phyloP scores from a whole-genome alignment of 2,329 filamentous ascomycete genomes.

The Beauveria asiatica region DNA sequence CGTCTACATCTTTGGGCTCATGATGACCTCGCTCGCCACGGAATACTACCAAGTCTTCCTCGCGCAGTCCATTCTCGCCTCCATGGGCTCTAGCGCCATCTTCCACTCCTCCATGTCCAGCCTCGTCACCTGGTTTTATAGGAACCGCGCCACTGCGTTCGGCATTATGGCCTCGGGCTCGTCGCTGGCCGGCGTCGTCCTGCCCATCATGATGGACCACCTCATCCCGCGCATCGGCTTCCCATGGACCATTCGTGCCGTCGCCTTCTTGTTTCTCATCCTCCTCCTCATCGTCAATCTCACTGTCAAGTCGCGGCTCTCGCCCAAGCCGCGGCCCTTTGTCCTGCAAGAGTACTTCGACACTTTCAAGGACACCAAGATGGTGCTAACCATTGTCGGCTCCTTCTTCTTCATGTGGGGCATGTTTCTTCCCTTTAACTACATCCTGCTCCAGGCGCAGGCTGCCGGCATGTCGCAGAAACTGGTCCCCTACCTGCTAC shows the following conservation, averaged over 20 bases:
- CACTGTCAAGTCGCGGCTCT: conserved; percentile 33
- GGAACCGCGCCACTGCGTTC: conserved; percentile 41
- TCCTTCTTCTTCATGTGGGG: conserved; percentile 49
- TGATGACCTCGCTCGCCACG: conserved; percentile 50
- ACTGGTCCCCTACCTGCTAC: conserved; percentile 38
- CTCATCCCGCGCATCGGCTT: conserved; percentile 40
- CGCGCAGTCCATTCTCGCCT: conserved; percentile 31
- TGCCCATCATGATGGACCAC: conserved; percentile 52
- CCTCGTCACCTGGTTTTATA: conserved; percentile 43
- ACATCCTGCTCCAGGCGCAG: conserved; percentile 40
- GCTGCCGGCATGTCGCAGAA: conserved; percentile 32
- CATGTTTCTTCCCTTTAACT: conserved; percentile 47
- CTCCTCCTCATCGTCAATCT: conserved; percentile 27
- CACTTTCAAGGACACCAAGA: conserved; percentile 37
- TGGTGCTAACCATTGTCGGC: conserved; percentile 33
- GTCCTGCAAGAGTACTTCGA: conserved; percentile 36
- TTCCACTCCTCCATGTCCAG: conserved; percentile 35
- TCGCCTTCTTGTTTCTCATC: conserved; percentile 37
- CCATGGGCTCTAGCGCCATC: conserved; percentile 34
- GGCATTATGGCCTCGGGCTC: conserved; percentile 46
- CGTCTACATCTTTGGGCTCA: conserved; percentile 53
- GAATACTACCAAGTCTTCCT: conserved; percentile 39
- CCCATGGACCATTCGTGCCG: conserved; percentile 39
- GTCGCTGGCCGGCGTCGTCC: conserved; percentile 46
- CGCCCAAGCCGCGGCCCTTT: conserved; percentile 37